These are phyloP conservation scores for Arthrinium puccinioides DNA, from an alignment of 2,329 filamentous ascomycete species.

Conservation along the genomic window DNA sequence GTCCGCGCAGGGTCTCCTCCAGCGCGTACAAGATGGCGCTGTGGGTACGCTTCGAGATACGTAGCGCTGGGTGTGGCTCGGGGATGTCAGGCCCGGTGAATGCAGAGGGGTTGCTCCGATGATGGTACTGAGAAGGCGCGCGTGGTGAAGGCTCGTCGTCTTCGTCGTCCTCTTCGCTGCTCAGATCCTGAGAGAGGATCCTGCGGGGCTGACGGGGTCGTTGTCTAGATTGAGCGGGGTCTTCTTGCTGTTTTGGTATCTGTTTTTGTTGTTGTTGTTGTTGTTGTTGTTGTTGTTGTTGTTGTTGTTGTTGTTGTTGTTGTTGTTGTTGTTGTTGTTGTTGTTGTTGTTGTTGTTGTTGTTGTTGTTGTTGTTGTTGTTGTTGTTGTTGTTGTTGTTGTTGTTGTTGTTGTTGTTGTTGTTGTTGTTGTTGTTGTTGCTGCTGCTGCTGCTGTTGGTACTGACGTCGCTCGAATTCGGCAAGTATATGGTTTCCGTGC, in stretches of 20 bases:
- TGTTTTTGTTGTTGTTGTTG: background rate
- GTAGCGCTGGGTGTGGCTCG: slow-evolving; percentile 41
- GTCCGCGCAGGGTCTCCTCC: slow-evolving; percentile 80
- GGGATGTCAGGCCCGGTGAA: slow-evolving; percentile 24
- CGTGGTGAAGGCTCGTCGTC: slow-evolving; percentile 28
- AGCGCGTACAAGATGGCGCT: slow-evolving; percentile 88
- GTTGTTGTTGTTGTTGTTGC: background rate
- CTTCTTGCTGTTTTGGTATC: background rate
- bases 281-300: slow-evolving; percentile 2
- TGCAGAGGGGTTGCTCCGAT: slow-evolving; percentile 17
- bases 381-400: slow-evolving; percentile 1
- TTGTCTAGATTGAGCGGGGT: slow-evolving; percentile 11
- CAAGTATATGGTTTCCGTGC: slow-evolving; percentile 26
- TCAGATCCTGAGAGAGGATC: slow-evolving; percentile 41
- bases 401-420: background rate
- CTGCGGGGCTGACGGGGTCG: slow-evolving; percentile 20
- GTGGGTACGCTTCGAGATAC: slow-evolving; percentile 76
- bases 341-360: slow-evolving; percentile 7
- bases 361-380: slow-evolving; percentile 16
- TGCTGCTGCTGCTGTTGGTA: slow-evolving; percentile 17
- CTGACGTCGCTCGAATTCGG: too few relatives aligned
- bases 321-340: background rate
- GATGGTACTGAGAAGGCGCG: slow-evolving; percentile 21
- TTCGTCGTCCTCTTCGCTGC: slow-evolving; percentile 34
- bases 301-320: background rate